Evolutionary conservation across 2,329 filamentous ascomycete species (phyloP), one percentile per base, ranked within the genome.

Genomic region (Xylariaceae sp.): DNA sequence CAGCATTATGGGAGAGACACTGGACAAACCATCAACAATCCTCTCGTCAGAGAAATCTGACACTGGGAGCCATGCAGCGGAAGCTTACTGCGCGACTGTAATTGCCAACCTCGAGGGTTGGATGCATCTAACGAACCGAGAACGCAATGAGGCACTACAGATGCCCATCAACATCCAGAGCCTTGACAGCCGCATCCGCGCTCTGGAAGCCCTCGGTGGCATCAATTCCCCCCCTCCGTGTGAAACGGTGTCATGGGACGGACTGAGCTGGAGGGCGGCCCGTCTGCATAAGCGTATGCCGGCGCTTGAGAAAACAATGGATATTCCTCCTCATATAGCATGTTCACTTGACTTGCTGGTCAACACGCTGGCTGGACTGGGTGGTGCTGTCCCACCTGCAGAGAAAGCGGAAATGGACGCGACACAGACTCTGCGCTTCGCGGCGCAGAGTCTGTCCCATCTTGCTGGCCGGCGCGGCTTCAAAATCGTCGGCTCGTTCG

Each of bases 171-270:
- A 28, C 22, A 28, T 7, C 4, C 4, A 55, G 17, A 48, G 47
- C 7, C 60, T 65, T 42, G 61, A 63, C 40, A 34, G 22, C 18
- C 61, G 63, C 19, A 33, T 54, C 6, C 56, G 62, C n/a, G 49
- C 43, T 42, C 56, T 64, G 36, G 62, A 64, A 40, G 42, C 18
- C 5, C 28, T 42, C 10, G 42, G 36, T 3, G 39, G 19, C 16
- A 56, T 63, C 36, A 45, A 55, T 16, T 50, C 61, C n/a, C 63
- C 61, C 2, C 59, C 61, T n/a, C 63, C 61, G 4, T 60, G 61
- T 54, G 49, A 57, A 5, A 51, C 50, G n/a, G 51, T 48, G 3
- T 58, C 60, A 22, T 57, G 6, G 13, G 33, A 28, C 57, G 50
- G 48, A 46, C 50, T 22, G 51, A 51, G 54, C 49, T 42, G 18